Evolutionary conservation across 441 rosid species (phyloP), one percentile per base, ranked within the genome.

Genomic region (Eutrema salsugineum): DNA sequence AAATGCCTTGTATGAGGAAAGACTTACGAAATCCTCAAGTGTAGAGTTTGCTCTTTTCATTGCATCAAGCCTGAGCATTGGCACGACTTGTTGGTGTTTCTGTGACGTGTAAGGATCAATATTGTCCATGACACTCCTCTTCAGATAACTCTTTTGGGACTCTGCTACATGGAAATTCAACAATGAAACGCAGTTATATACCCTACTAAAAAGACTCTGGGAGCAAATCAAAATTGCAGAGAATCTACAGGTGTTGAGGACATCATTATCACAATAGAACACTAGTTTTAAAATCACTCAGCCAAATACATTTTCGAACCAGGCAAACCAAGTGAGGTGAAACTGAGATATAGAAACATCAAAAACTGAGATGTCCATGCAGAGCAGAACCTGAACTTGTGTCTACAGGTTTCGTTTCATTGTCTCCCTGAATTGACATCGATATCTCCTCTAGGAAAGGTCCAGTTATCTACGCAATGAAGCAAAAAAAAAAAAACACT

Each of bases 41-140:
- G 98, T 91, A 76, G 98, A 91, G 83, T 88, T 93, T 47, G 93
- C 96, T 47, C 90, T 80, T 75, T 87, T 88, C 95, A 94, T 84
- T 17, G 95, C 81, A 77, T 88, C 89, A 53, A 90, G 82, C 65
- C 95, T 88, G 56, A 94, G 63, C 81, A 86, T 70, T 46, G 87
- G 82, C 68, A 70, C 72, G 8, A 69, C 79, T 22, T 75, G 42
- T 53, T 58, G 47, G 48, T 78, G 66, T 11, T 62, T 60, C 56
- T 43, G 66, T 66, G 43, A 42, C 11, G 27, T 17, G 68, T 16
- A 50, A 72, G 42, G 47, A 50, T 69, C 66, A 4, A 14, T 75
- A 75, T 47, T 63, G 6, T 60, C 56, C n/a, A 46, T 51, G 65
- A 72, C n/a, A 77, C 54, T 56, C 50, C 35, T 44, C 50, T 65